Percentiles rank a stretch among this genome's conserved stretches.
phyloP scores from a whole-genome alignment of 805 yeast species.

The Suhomyces canberraensis region DNA sequence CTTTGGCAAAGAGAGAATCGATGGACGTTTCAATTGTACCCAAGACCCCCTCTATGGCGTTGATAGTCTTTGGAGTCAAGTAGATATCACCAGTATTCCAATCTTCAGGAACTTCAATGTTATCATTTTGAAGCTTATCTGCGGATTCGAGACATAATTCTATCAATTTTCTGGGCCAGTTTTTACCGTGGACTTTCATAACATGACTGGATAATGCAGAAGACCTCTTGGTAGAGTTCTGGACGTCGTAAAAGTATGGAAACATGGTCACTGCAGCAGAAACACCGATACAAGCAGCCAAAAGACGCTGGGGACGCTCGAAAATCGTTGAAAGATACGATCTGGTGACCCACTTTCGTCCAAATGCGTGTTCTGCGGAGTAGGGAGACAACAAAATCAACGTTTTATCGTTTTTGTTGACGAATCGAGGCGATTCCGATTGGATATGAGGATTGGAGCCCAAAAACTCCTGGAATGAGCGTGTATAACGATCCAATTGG shows the following conservation, averaged over 20 bases:
- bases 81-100: constrained; percentile 88
- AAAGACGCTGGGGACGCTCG: constrained; percentile 76
- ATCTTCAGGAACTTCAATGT: constrained; percentile 71
- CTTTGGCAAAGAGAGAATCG: constrained; percentile 39
- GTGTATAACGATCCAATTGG: constrained; percentile 34
- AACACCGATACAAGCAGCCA: constrained; percentile 75
- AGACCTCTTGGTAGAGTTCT: constrained; percentile 45
- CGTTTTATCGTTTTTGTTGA: constrained; percentile 42
- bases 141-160: constrained; percentile 60
- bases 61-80: constrained; percentile 58
- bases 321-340: constrained; percentile 65
- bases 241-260: constrained; percentile 55
- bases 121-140: constrained; percentile 46
- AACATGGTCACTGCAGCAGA: constrained; percentile 69
- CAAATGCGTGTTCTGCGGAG: constrained; percentile 68
- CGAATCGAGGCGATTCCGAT: constrained; percentile 37
- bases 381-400: constrained; percentile 65
- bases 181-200: constrained; percentile 63
- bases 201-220: constrained; percentile 60
- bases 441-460: constrained; percentile 41
- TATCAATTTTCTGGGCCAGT: constrained; percentile 62
- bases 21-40: constrained; percentile 74
- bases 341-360: constrained; percentile 74
- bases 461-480: constrained; percentile 42
- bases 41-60: constrained; percentile 72